phyloP scores from a whole-genome alignment of 2,329 filamentous ascomycete species.

The Hypoxylon sp. region DNA sequence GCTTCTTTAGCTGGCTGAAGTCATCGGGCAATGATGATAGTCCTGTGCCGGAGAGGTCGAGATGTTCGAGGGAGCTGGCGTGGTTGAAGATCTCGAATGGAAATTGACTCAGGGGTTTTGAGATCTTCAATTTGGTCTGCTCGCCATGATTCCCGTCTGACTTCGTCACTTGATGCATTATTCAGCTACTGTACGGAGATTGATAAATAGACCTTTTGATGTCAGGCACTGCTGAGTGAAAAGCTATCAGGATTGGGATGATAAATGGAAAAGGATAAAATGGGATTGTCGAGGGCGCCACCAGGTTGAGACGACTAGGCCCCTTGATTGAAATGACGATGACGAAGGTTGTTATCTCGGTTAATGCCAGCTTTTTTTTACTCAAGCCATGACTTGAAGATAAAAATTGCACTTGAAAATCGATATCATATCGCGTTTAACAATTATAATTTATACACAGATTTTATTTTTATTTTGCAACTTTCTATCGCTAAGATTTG shows the following conservation, averaged over 20 bases:
- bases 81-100: constrained; percentile 53
- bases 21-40: constrained; percentile 52
- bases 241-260: no score
- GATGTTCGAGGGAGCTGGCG: constrained; percentile 53
- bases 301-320: constrained; percentile 10
- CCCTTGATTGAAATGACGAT: constrained; percentile 9
- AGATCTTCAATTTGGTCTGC: constrained; percentile 50
- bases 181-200: not conserved
- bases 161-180: constrained; percentile 12
- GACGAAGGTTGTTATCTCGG: no score
- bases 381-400: no score
- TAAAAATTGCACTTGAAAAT: no score
- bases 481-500: no score
- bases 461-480: no score
- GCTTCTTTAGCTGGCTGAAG: constrained; percentile 52
- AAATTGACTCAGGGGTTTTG: constrained; percentile 47
- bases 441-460: no score
- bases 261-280: no score
- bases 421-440: no score
- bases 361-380: no score
- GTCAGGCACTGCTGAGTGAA: no score
- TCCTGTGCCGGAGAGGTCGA: constrained; percentile 58
- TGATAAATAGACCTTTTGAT: constrained; percentile 2
- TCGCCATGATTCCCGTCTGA: constrained; percentile 1
- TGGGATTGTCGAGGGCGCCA: constrained; percentile 4